Base-by-base conservation (phyloP, 2,329 filamentous ascomycete genomes). In the Claviceps paspali region DNA sequence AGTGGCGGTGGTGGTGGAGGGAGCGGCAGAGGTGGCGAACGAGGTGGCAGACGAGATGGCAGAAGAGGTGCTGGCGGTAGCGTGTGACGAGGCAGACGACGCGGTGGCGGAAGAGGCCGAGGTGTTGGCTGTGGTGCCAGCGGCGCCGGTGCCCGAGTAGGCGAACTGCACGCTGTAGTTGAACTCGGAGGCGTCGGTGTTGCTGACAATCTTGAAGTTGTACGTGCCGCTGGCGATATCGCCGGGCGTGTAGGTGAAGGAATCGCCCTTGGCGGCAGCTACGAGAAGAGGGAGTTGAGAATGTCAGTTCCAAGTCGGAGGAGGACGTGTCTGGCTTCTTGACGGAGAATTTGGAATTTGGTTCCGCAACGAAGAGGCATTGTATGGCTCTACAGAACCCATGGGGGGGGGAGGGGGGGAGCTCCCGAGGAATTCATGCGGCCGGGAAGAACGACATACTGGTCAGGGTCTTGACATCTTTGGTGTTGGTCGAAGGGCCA, bases 111-210 rank as follows among this genome's bases (percentile, higher is more conserved):
- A 38, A 14, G 44, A 41, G 26, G 45, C 35, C 12, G 37, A 14
- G 35, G 30, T 35, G 23, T 37, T 38, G 31, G 38, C 28, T 22
- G n/a, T n/a, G n/a, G n/a, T n/a, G n/a, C 38, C 41, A 10, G 38
- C 23, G 21, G 38, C 34, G 17, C 43, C 50, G n/a, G 45, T 44
- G 19, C 52, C 52, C 29, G 47, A 11, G 47, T 52, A 55, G 8
- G 23, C 1, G 43, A 57, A 60, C 45, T 53, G 50, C 2, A 15
- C 6, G 45, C 49, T 52, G 49, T 53, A 60, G 53, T 60, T 60
- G 44, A 27, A 9, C 10, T 50, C 40, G 21, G 43, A 44, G 3
- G 17, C 4, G 35, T 43, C 34, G 11, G 41, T 36, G 43, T 53
- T 52, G 46, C 52, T 43, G 29, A 35, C 42, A 45, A 60, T 58